phyloP scores from a whole-genome alignment of 495 filamentous ascomycete species.

The Cudoniella acicularis region DNA sequence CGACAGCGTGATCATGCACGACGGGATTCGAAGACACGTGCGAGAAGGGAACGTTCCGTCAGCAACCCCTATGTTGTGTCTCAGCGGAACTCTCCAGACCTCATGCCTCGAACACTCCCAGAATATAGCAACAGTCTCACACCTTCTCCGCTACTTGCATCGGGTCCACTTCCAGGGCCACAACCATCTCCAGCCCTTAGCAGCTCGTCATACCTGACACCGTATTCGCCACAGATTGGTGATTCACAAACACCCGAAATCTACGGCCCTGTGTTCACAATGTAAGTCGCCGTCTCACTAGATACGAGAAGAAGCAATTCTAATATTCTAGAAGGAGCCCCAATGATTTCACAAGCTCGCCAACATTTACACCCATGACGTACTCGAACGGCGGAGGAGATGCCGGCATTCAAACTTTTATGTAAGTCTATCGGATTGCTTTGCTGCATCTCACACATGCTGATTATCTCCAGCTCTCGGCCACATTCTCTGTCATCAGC shows the following conservation, averaged over 20 bases:
- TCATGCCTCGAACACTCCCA: constrained; percentile 18
- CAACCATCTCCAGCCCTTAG: constrained; percentile 17
- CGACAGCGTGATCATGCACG: constrained; percentile 25
- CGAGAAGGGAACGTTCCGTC: constrained; percentile 25
- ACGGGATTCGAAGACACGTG: constrained; percentile 23
- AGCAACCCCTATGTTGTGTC: constrained; percentile 26
- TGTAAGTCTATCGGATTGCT: constrained; percentile 2
- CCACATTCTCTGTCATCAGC: constrained; percentile 25
- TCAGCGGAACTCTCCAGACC: constrained; percentile 21
- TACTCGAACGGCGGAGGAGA: constrained; percentile 14
- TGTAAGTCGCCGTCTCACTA: constrained; percentile 13
- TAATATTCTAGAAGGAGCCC: constrained; percentile 9
- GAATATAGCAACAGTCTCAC: constrained; percentile 21
- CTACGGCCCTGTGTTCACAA: constrained; percentile 21
- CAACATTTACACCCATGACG: constrained; percentile 15
- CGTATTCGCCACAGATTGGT: constrained; percentile 11
- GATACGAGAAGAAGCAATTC: constrained; percentile 4
- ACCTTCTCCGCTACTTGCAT: constrained; percentile 24
- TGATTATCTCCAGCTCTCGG: constrained; percentile 7
- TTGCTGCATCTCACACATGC: neutral
- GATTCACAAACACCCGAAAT: constrained; percentile 18
- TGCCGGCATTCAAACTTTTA: constrained; percentile 11
- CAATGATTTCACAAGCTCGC: constrained; percentile 18
- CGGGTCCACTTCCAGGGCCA: constrained; percentile 17
- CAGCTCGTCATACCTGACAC: constrained; percentile 17